phyloP scores from a whole-genome alignment of 2,329 filamentous ascomycete genomes.

The Septoria linicola region DNA sequence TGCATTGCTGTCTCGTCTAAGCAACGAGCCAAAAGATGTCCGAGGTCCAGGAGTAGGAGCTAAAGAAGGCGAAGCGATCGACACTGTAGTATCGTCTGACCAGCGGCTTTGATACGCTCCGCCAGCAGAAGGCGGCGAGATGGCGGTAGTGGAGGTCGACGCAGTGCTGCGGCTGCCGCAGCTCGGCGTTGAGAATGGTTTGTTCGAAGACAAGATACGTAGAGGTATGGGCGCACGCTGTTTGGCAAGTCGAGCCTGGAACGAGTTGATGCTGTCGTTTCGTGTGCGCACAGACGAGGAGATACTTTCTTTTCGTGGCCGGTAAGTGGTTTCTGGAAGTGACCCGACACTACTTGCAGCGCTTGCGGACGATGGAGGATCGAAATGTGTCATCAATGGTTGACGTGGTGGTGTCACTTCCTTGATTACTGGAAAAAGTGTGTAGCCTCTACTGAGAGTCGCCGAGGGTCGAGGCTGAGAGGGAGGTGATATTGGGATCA shows the following conservation, averaged over 20 bases:
- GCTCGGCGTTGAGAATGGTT: background rate
- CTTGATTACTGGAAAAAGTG: slow-evolving; percentile 31
- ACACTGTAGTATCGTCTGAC: slow-evolving; percentile 34
- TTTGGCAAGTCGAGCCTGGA: slow-evolving; percentile 15
- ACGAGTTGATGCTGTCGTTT: slow-evolving; percentile 32
- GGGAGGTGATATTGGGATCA: slow-evolving; percentile 23
- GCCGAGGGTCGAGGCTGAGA: slow-evolving; percentile 11
- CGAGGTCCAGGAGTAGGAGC: slow-evolving; percentile 24
- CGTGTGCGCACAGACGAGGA: too few relatives aligned
- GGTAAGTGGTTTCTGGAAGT: slow-evolving; percentile 27
- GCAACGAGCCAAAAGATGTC: slow-evolving; percentile 30
- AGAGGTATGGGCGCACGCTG: slow-evolving; percentile 25
- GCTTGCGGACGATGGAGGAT: slow-evolving; percentile 1
- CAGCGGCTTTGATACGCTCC: slow-evolving; percentile 21
- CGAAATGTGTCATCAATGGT: slow-evolving; percentile 6
- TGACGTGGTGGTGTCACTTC: slow-evolving; percentile 25
- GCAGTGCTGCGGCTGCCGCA: slow-evolving; percentile 5
- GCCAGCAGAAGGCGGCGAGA: background rate
- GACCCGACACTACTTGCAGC: slow-evolving; percentile 7
- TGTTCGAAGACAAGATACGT: slow-evolving; percentile 27
- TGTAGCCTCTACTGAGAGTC: slow-evolving; percentile 27
- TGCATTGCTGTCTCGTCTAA: slow-evolving; percentile 20
- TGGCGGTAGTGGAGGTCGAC: slow-evolving; percentile 11
- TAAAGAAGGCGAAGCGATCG: slow-evolving; percentile 27
- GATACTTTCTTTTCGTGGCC: slow-evolving; percentile 32